These are phyloP conservation scores for Excoecaria agallocha DNA, from an alignment of 345 rosid genomes.

Conservation along the genomic window DNA sequence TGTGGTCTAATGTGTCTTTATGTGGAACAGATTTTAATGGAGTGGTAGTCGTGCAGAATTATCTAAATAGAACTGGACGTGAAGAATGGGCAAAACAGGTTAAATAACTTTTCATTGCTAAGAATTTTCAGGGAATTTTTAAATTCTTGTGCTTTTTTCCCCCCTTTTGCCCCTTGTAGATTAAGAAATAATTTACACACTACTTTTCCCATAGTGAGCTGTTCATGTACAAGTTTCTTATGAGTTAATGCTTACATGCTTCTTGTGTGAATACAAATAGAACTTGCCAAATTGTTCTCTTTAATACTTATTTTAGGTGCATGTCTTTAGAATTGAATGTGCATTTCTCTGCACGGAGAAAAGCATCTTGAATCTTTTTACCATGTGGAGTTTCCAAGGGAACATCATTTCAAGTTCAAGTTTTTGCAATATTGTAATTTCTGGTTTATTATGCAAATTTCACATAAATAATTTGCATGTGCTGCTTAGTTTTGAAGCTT, in stretches of 20 bases:
- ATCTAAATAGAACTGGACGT: constrained; percentile 75
- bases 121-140: not conserved
- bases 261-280: not conserved
- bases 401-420: not conserved
- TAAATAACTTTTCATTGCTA: not conserved
- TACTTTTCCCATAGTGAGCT: not conserved
- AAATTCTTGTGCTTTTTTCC: not conserved
- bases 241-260: not conserved
- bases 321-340: no score
- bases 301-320: no score
- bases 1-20: constrained; percentile 15
- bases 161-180: not conserved
- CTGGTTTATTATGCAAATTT: not conserved
- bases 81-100: constrained; percentile 92
- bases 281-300: no score
- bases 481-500: not conserved
- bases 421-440: not conserved
- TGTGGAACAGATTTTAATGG: constrained; percentile 85
- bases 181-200: not conserved
- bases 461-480: not conserved
- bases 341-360: not conserved
- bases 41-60: constrained; percentile 76
- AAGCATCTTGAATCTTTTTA: not conserved
- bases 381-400: not conserved
- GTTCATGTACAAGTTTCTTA: not conserved